These are phyloP conservation scores for Zymoseptoria pseudotritici DNA, from an alignment of 2,329 filamentous ascomycete genomes.

Conservation along the genomic window DNA sequence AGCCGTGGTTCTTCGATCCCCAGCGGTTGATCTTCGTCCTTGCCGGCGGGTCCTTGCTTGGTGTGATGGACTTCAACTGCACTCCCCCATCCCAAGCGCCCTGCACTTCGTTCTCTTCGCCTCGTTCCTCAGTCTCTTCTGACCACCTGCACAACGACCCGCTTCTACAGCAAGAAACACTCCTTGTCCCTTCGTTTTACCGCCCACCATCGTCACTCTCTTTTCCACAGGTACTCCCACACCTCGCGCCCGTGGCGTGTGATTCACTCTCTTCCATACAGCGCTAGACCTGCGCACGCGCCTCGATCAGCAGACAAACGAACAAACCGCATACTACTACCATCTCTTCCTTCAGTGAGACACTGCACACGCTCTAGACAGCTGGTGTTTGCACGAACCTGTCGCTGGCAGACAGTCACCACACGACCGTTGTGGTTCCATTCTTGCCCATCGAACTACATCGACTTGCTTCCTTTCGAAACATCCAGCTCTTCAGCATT, in stretches of 20 bases:
- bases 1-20: neutral
- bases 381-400: neutral
- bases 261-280: neutral
- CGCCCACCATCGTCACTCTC: neutral
- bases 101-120: neutral
- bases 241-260: neutral
- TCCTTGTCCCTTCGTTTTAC: neutral
- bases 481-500: neutral
- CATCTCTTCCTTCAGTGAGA: neutral
- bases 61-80: neutral
- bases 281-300: neutral
- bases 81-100: neutral
- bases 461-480: neutral
- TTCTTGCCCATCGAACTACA: neutral
- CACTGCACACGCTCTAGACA: neutral
- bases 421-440: neutral
- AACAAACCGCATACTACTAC: constrained; percentile 1
- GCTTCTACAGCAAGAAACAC: neutral
- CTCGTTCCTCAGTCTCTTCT: neutral
- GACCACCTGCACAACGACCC: neutral
- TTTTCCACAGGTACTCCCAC: neutral
- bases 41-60: neutral
- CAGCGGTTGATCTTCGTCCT: neutral
- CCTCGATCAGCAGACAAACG: neutral
- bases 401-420: neutral